Evolutionary conservation across 345 rosid genomes (phyloP).

Genomic region (Laguncularia racemosa): DNA sequence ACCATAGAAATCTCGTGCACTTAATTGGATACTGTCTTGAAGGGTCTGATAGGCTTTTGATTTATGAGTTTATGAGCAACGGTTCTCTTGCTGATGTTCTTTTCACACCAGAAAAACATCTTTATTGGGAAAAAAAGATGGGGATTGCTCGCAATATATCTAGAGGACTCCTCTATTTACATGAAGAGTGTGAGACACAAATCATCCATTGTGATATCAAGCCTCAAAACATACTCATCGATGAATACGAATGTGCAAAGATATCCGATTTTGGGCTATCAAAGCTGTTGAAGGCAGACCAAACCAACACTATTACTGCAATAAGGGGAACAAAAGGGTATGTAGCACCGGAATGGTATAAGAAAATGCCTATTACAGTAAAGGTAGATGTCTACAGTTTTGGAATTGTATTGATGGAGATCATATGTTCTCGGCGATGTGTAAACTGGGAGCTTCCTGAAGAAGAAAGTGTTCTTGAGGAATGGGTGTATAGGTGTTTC

Average conservation of each 20-base stretch:
- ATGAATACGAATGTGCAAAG: slow-evolving; percentile 10
- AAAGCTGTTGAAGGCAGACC: slow-evolving; percentile 14
- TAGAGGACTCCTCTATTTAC: slow-evolving; percentile 7
- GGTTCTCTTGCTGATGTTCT: slow-evolving; percentile 15
- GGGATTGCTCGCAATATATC: slow-evolving; percentile 12
- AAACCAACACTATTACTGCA: slow-evolving; percentile 10
- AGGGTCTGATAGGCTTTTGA: slow-evolving; percentile 10
- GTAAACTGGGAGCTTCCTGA: slow-evolving; percentile 2
- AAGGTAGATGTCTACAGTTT: slow-evolving; percentile 26
- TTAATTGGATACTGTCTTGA: slow-evolving; percentile 13
- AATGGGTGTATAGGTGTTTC: slow-evolving; percentile 16
- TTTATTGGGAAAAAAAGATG: slow-evolving; percentile 6
- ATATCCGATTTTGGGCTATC: slow-evolving; percentile 19
- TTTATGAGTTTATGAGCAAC: slow-evolving; percentile 16
- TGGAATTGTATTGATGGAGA: slow-evolving; percentile 14
- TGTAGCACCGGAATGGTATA: slow-evolving; percentile 16
- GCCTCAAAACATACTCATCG: slow-evolving; percentile 14
- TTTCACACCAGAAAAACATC: slow-evolving; percentile 5
- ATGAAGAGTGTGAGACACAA: slow-evolving; percentile 13
- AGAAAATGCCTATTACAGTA: slow-evolving; percentile 12
- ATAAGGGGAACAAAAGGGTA: slow-evolving; percentile 15
- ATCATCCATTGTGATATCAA: slow-evolving; percentile 21
- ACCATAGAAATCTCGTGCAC: slow-evolving; percentile 12
- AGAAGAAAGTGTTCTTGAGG: slow-evolving; percentile 11
- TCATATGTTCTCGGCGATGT: slow-evolving; percentile 5